phyloP scores from a whole-genome alignment of 768 basidiomycete genomes.

The Boletus pseudopeckii region DNA sequence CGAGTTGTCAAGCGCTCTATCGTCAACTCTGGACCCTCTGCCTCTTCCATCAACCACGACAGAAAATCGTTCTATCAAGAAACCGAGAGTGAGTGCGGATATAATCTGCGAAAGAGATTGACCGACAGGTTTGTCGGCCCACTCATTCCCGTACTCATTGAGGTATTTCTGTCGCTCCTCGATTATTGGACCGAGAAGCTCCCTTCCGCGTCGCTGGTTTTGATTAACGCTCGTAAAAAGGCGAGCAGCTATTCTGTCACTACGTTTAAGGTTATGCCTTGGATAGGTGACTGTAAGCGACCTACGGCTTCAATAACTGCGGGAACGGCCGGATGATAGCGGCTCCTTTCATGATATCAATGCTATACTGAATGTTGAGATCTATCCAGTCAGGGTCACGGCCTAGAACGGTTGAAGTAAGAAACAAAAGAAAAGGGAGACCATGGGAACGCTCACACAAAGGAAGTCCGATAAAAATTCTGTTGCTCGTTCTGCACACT shows the following conservation, averaged over 20 bases:
- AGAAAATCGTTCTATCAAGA: slow-evolving; percentile 29
- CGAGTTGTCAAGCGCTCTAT: slow-evolving; percentile 19
- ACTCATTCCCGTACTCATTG: slow-evolving; percentile 22
- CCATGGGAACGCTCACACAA: slow-evolving; percentile 31
- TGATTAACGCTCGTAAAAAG: slow-evolving; percentile 6
- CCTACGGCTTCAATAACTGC: neutral
- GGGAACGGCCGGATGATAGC: slow-evolving; percentile 31
- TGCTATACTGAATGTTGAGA: slow-evolving; percentile 30
- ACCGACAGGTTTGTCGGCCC: slow-evolving; percentile 31
- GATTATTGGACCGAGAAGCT: slow-evolving; percentile 29
- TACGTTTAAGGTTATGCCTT: neutral
- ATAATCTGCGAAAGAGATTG: neutral
- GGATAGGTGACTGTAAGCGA: neutral
- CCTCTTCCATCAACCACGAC: slow-evolving; percentile 31
- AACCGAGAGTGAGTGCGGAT: neutral
- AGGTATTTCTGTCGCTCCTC: slow-evolving; percentile 24
- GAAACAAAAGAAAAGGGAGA: neutral
- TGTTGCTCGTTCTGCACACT: slow-evolving; percentile 38
- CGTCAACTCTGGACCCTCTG: slow-evolving; percentile 10
- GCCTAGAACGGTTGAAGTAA: slow-evolving; percentile 28
- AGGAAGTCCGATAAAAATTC: slow-evolving; percentile 48
- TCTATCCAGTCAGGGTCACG: slow-evolving; percentile 36
- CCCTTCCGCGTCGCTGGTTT: slow-evolving; percentile 3
- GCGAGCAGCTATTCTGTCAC: neutral
- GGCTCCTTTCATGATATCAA: slow-evolving; percentile 22